phyloP scores from a whole-genome alignment of 208 protist genomes.

The Acanthamoeba sp. region DNA sequence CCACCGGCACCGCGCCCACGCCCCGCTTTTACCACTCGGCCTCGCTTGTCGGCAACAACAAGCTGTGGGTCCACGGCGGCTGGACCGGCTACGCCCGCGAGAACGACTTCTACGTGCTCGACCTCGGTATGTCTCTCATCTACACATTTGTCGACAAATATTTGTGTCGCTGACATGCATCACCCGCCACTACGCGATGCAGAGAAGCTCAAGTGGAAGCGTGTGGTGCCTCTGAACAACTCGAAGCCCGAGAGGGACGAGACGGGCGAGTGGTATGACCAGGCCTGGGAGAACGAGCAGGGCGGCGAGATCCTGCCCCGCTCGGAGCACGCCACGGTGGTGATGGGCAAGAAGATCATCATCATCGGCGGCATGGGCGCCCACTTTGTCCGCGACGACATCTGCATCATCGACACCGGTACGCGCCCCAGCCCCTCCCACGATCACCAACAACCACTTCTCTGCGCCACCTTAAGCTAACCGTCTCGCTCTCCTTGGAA shows the following conservation, averaged over 20 bases:
- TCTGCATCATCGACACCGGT: slow-evolving; percentile 58
- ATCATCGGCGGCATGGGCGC: slow-evolving; percentile 59
- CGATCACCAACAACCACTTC: too few species aligned
- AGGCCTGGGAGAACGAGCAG: slow-evolving; percentile 31
- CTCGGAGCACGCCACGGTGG: slow-evolving; percentile 41
- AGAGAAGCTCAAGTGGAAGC: slow-evolving; percentile 63
- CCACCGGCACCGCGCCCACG: background rate
- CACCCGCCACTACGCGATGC: background rate
- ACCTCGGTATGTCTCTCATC: slow-evolving; percentile 11
- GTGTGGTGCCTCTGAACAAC: slow-evolving; percentile 42
- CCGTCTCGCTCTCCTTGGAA: too few species aligned
- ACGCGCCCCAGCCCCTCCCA: background rate
- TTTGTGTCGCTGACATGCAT: too few species aligned
- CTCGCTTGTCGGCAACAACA: slow-evolving; percentile 3
- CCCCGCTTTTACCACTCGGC: slow-evolving; percentile 48
- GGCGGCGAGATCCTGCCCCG: slow-evolving; percentile 40
- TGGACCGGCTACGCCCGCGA: slow-evolving; percentile 54
- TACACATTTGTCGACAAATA: too few species aligned
- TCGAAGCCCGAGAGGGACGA: slow-evolving; percentile 1
- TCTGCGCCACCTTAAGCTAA: too few species aligned
- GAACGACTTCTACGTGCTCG: slow-evolving; percentile 60
- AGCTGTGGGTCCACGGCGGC: slow-evolving; percentile 58
- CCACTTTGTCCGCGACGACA: slow-evolving; percentile 37
- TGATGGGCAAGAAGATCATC: slow-evolving; percentile 62
- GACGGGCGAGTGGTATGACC: slow-evolving; percentile 61